Conservation (phyloP, 1,284 basidiomycete species). For the Trichosporon faecale region DNA sequence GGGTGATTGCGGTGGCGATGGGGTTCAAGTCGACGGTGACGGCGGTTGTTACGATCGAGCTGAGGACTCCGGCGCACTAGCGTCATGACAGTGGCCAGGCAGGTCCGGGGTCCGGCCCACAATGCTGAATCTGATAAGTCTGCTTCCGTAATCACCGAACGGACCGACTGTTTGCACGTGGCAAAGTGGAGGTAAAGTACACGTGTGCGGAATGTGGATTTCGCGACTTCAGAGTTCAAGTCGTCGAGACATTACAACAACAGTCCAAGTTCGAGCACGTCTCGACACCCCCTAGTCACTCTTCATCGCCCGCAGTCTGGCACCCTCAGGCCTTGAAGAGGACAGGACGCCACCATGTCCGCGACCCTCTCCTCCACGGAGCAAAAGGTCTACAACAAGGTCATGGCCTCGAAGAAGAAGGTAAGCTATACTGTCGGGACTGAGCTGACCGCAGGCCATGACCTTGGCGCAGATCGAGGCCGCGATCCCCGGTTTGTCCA, state of each 20-base stretch:
- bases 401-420: conserved; percentile 42
- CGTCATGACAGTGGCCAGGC: neutral
- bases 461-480: conserved; percentile 30
- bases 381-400: conserved; percentile 50
- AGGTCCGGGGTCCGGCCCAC: neutral
- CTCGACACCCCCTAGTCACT: neutral
- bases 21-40: neutral
- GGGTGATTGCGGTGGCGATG: neutral
- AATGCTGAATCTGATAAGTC: neutral
- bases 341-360: conserved; percentile 26
- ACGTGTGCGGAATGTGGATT: conserved; percentile 12
- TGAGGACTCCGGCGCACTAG: neutral
- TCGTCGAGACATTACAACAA: neutral
- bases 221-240: neutral
- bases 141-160: neutral
- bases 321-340: conserved; percentile 9
- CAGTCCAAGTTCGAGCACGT: neutral
- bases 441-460: conserved; percentile 30
- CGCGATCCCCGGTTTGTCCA: conserved; percentile 31
- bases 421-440: conserved; percentile 21
- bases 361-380: conserved; percentile 39
- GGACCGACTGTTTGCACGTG: neutral
- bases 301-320: conserved; percentile 10
- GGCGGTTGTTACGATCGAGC: neutral
- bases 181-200: neutral